phyloP scores from a whole-genome alignment of 2,329 filamentous ascomycete species.

The Parafenestella ontariensis region DNA sequence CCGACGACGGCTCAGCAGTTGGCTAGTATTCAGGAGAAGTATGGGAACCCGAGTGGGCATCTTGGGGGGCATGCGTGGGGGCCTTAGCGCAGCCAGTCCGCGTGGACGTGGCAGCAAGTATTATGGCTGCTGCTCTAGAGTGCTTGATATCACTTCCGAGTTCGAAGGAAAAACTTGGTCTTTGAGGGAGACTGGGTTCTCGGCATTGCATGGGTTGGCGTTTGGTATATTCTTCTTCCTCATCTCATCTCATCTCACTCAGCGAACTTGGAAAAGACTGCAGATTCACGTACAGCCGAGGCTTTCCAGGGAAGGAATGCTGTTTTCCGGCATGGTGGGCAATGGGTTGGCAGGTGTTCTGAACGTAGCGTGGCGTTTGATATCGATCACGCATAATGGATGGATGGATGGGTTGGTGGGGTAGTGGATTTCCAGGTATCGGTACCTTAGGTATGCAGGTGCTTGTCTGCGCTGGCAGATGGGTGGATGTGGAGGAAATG shows the following conservation, averaged over 20 bases:
- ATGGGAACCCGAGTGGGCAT: conserved; percentile 27
- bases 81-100: not conserved
- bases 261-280: not conserved
- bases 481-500: no score
- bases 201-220: conserved; percentile 6
- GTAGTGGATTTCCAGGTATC: no score
- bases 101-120: no score
- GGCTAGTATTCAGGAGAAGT: conserved; percentile 42
- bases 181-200: not conserved
- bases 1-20: conserved; percentile 37
- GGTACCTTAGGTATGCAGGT: no score
- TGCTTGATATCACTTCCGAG: no score
- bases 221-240: no score
- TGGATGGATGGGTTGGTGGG: no score
- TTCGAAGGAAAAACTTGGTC: not conserved
- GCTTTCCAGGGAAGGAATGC: not conserved
- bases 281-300: not conserved
- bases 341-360: not conserved
- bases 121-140: no score
- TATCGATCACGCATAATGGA: no score
- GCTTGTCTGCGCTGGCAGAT: no score
- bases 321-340: not conserved
- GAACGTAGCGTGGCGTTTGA: not conserved
- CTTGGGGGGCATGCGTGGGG: conserved; percentile 3
- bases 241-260: not conserved